Evolutionary conservation across 148 eudicot genomes (phyloP).

Genomic region (Cornus suecica): DNA sequence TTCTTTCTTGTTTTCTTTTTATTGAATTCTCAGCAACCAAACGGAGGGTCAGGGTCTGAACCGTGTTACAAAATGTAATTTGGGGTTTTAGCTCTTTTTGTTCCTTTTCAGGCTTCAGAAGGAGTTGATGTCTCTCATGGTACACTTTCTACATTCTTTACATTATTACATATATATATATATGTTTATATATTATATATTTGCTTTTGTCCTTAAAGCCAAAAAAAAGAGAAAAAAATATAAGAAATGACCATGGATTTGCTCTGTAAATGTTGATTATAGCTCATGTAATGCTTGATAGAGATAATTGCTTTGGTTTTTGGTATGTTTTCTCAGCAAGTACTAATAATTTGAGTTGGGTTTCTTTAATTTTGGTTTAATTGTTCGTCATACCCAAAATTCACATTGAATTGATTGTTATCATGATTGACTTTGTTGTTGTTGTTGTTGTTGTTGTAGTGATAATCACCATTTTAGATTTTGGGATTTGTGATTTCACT

Average conservation of each 20-base stretch:
- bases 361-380: neutral
- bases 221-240: too few relatives aligned
- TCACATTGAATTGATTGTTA: neutral
- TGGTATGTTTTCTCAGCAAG: neutral
- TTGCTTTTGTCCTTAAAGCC: too few relatives aligned
- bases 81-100: neutral
- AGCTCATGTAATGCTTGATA: neutral
- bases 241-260: neutral
- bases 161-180: neutral
- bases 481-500: too few relatives aligned
- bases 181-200: neutral
- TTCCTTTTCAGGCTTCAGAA: constrained; percentile 42
- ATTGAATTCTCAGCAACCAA: constrained; percentile 1
- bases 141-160: constrained; percentile 7
- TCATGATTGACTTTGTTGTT: too few relatives aligned
- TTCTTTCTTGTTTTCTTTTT: neutral
- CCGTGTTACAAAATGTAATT: neutral
- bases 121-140: constrained; percentile 56
- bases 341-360: neutral
- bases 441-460: too few relatives aligned
- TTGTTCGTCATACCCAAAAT: neutral
- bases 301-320: neutral
- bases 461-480: neutral
- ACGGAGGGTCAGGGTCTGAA: constrained; percentile 2
- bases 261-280: neutral